Percentiles rank a stretch among this genome's conserved stretches.
Evolutionary conservation across 371 early-diverging fungal species (phyloP).

Genomic region (Rhizopus sp.): DNA sequence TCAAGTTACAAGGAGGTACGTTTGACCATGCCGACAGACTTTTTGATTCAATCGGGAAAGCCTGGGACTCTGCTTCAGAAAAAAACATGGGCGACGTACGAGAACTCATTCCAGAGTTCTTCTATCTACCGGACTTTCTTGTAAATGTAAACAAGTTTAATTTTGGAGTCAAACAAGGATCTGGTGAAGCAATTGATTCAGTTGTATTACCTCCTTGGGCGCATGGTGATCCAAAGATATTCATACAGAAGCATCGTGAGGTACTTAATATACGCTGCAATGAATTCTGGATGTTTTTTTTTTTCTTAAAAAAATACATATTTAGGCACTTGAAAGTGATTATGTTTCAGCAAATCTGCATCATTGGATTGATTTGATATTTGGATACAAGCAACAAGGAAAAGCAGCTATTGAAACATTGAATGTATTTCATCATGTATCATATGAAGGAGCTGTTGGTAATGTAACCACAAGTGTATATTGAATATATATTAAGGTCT

Average conservation of each 20-base stretch:
- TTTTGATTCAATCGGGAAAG: conserved; percentile 67
- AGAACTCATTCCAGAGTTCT: conserved; percentile 91
- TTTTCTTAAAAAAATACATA: background rate
- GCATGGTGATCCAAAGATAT: conserved; percentile 79
- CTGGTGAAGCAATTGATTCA: conserved; percentile 74
- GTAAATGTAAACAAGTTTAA: conserved; percentile 85
- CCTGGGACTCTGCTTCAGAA: conserved; percentile 70
- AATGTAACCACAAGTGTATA: conserved; percentile 3
- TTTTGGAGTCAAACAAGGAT: conserved; percentile 74
- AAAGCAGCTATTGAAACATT: conserved; percentile 77
- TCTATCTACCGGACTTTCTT: conserved; percentile 85
- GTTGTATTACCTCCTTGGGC: conserved; percentile 89
- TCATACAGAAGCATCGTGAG: conserved; percentile 86
- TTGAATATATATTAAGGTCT: background rate
- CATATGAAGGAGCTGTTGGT: conserved; percentile 90
- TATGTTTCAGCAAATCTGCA: conserved; percentile 84
- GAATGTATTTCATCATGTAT: conserved; percentile 90
- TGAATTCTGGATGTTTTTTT: background rate
- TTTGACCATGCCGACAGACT: conserved; percentile 86
- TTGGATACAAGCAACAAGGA: conserved; percentile 90
- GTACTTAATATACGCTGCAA: conserved; percentile 12
- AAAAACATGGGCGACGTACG: conserved; percentile 83
- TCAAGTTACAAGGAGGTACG: conserved; percentile 82
- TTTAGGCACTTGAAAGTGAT: conserved; percentile 85
- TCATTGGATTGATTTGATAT: conserved; percentile 91